These are phyloP conservation scores for Apiospora sp. DNA, from an alignment of 2,329 filamentous ascomycete species.

Conservation along the genomic window DNA sequence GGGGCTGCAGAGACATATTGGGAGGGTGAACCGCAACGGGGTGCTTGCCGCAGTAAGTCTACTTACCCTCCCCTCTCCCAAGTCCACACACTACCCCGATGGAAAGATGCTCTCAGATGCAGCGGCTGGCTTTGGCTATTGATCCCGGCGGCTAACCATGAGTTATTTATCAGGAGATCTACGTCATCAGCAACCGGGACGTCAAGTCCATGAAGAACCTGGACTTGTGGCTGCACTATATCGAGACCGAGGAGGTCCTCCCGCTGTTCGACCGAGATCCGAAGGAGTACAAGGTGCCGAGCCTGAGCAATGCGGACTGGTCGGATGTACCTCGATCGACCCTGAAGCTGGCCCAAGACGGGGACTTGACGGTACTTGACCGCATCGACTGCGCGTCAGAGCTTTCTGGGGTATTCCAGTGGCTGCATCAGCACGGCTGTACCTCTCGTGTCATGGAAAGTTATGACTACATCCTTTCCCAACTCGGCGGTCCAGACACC, in stretches of 20 bases:
- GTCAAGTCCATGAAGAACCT: constrained; percentile 45
- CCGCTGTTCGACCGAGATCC: constrained; percentile 47
- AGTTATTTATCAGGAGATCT: constrained; percentile 45
- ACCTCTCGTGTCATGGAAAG: not conserved
- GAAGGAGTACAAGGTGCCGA: constrained; percentile 43
- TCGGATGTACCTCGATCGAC: constrained; percentile 15
- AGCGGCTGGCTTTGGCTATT: too few relatives aligned
- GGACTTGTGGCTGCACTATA: constrained; percentile 49
- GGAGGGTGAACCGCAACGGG: constrained; percentile 46
- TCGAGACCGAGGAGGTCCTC: constrained; percentile 48
- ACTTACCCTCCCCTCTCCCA: too few relatives aligned
- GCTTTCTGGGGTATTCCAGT: not conserved
- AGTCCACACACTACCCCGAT: too few relatives aligned
- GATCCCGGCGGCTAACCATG: too few relatives aligned
- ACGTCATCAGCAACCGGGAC: constrained; percentile 52
- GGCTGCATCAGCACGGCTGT: not conserved
- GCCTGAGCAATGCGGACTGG: constrained; percentile 39
- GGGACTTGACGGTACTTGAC: not conserved
- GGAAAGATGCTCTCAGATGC: too few relatives aligned
- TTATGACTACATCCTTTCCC: not conserved
- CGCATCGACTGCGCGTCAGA: not conserved
- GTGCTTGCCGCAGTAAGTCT: constrained; percentile 46
- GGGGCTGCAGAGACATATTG: constrained; percentile 46
- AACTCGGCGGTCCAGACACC: too few relatives aligned
- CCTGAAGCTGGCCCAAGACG: not conserved